Base-by-base conservation (phyloP, 805 yeast species). In the Ogataea sp. region DNA sequence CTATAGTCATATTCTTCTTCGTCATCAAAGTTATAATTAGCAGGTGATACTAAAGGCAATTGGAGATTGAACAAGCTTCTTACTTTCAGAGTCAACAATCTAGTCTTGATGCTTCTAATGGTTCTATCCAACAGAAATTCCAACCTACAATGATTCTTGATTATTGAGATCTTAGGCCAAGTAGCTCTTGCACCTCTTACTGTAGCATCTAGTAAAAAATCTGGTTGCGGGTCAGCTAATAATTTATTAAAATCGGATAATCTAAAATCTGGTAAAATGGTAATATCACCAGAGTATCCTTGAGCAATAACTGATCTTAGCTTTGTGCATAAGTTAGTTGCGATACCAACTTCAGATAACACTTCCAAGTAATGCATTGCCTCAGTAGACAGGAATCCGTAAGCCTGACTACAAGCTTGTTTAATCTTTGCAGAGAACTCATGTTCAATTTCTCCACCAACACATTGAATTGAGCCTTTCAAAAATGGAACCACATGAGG, bases 401-500 rank as follows among this genome's bases (percentile, higher is more conserved):
- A 81, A 24, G 76, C 56, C 37, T 70, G 69, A 33, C 73, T 72
- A 46, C 78, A 55, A 21, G 68, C 58, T 25, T 70, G 68, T 48
- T 78, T 75, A 36, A 81, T 51, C 40, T 69, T 67, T 17, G 79
- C 75, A 43, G 75, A 72, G 30, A 72, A 62, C 43, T 76, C 82
- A 43, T 74, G 72, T 49, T 81, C 85, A 32, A 78, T 62, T 45
- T 74, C 80, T 7, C 85, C 85, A 11, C 87, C 88, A 17, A 78
- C 78, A 55, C 78, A 74, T 17, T 80, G 75, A 4, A 80, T 70
- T 0, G 88, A 78, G 39, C 79, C 63, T 47, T 78, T 79, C 49
- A 93, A 67, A 37, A 90, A 72, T 0, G 98, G 98, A 2, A 84
- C 85, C 14, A 93, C 95, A 56, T 93, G 98, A 0, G 97, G 95